These are phyloP conservation scores for Vicia faba DNA, from an alignment of 306 rosid genomes.

Conservation along the genomic window DNA sequence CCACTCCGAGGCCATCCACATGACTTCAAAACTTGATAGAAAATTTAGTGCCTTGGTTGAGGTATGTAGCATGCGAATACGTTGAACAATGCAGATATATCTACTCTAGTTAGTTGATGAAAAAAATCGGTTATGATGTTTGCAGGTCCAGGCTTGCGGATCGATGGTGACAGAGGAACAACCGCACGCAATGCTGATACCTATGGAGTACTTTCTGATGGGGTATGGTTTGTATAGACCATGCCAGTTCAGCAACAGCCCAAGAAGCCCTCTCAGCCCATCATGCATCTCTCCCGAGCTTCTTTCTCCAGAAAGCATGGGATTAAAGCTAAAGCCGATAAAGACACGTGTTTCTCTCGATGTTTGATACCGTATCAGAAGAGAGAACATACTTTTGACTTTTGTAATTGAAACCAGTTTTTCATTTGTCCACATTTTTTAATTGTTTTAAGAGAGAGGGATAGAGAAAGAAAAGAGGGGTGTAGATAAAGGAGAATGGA, in stretches of 20 bases:
- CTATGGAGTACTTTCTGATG: conserved; percentile 96
- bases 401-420: conserved; percentile 39
- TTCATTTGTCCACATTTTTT: conserved; percentile 34
- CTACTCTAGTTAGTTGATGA: neutral
- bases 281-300: conserved; percentile 97
- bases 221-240: conserved; percentile 89
- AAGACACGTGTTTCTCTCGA: conserved; percentile 70
- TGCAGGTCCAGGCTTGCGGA: conserved; percentile 97
- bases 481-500: conserved; percentile 54
- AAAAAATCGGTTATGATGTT: conserved; percentile 22
- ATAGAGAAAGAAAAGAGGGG: conserved; percentile 30
- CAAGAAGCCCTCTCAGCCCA: conserved; percentile 91
- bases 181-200: conserved; percentile 98
- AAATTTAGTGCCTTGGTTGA: conserved; percentile 94
- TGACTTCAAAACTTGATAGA: conserved; percentile 85
- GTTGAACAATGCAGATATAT: neutral
- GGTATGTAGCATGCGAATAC: conserved; percentile 48
- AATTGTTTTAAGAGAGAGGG: conserved; percentile 35
- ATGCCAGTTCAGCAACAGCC: conserved; percentile 74
- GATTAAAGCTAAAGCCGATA: conserved; percentile 93
- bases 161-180: conserved; percentile 99
- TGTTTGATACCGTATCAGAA: conserved; percentile 36
- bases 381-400: conserved; percentile 9
- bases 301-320: conserved; percentile 99
- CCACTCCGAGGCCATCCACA: conserved; percentile 88